Evolutionary conservation across 345 rosid genomes (phyloP).

Genomic region (Arabidopsis arenosa): DNA sequence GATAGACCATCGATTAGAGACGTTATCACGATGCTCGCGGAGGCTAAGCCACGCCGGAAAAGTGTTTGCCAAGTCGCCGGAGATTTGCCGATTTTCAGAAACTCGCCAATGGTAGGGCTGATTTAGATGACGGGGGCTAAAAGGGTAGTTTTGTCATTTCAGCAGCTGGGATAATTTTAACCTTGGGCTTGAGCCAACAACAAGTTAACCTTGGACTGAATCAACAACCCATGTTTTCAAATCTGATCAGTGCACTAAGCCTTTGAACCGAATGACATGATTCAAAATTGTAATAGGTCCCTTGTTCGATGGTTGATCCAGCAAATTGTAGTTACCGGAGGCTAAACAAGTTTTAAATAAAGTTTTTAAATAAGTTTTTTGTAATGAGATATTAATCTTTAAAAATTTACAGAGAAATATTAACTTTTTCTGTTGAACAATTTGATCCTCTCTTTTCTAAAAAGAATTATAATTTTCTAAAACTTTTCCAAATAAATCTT

Average conservation of each 20-base stretch:
- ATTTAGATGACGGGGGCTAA: conserved; percentile 42
- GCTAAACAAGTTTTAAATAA: not conserved
- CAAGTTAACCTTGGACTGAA: too few relatives aligned
- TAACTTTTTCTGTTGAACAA: too few relatives aligned
- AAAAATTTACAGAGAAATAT: not conserved
- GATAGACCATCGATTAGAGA: conserved; percentile 91
- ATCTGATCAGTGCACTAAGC: not conserved
- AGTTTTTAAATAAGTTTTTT: not conserved
- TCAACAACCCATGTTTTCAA: too few relatives aligned
- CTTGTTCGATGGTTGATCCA: not conserved
- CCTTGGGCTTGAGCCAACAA: not conserved
- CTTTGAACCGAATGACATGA: not conserved
- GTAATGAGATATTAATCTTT: not conserved
- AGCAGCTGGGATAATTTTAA: not conserved
- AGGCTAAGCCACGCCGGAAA: conserved; percentile 89
- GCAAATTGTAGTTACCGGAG: not conserved
- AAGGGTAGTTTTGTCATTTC: conserved; percentile 36
- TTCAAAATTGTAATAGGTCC: not conserved
- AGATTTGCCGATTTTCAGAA: conserved; percentile 61
- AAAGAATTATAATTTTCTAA: too few relatives aligned
- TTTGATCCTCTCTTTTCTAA: too few relatives aligned
- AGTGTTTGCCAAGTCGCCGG: conserved; percentile 60
- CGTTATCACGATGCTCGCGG: conserved; percentile 77
- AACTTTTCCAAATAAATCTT: too few relatives aligned
- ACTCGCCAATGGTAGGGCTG: conserved; percentile 64